Conservation (phyloP, 1,284 basidiomycete genomes). For the Puccinia novopanici region DNA sequence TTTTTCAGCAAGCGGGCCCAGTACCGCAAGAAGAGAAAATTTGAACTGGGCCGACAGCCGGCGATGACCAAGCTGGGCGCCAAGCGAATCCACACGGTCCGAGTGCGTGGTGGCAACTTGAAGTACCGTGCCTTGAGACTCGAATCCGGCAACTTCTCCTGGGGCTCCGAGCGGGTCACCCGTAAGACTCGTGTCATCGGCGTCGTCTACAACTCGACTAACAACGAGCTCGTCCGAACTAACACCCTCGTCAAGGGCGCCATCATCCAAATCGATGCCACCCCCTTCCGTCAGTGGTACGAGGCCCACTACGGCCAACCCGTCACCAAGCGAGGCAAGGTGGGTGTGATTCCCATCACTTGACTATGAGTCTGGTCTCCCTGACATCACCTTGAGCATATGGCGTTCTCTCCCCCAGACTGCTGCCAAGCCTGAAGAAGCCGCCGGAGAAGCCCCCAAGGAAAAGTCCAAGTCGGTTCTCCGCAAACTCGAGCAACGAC, state of each 20-base stretch:
- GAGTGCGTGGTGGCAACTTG: constrained; percentile 86
- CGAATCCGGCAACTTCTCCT: constrained; percentile 92
- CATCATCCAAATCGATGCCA: constrained; percentile 92
- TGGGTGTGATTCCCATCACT: constrained; percentile 14
- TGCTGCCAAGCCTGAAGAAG: constrained; percentile 52
- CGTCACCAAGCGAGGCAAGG: constrained; percentile 64
- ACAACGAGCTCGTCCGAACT: constrained; percentile 97
- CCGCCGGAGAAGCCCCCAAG: constrained; percentile 62
- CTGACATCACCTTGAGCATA: constrained; percentile 55
- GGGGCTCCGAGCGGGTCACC: constrained; percentile 88
- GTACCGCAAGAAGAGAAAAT: constrained; percentile 99
- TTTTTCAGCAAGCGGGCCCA: constrained; percentile 78
- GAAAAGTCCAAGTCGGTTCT: constrained; percentile 79
- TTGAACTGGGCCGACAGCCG: constrained; percentile 93
- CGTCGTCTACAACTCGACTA: constrained; percentile 96
- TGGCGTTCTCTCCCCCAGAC: not conserved
- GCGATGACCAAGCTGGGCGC: constrained; percentile 91
- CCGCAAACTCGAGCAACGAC: constrained; percentile 80
- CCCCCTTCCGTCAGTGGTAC: constrained; percentile 98
- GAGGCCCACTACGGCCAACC: constrained; percentile 69
- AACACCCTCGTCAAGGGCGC: constrained; percentile 94
- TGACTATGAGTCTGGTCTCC: constrained; percentile 64
- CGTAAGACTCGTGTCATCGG: constrained; percentile 89
- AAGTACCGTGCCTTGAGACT: constrained; percentile 93
- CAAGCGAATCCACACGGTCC: constrained; percentile 89